A percentile compares a stretch with the other conserved stretches of the same genome.
These are phyloP conservation scores for Raphanus hybrid DNA, from an alignment of 441 rosid genomes.

Conservation along the genomic window DNA sequence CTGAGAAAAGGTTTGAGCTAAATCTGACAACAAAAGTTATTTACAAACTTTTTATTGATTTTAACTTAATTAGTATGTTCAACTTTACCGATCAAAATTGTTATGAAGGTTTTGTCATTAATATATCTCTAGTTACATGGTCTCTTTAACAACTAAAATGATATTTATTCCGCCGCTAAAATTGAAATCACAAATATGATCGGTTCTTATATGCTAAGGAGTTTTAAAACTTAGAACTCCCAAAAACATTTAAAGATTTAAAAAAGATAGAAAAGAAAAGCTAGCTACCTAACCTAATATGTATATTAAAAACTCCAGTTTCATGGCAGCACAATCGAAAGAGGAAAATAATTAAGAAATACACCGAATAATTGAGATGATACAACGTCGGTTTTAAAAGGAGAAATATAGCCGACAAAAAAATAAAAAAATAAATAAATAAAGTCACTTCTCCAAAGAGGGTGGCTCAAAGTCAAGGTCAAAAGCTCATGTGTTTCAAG, in stretches of 20 bases:
- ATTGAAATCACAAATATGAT: not conserved
- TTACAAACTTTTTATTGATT: not conserved
- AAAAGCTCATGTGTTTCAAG: constrained; percentile 34
- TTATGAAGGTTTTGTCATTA: not conserved
- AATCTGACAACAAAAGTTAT: not conserved
- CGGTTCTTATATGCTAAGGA: not conserved
- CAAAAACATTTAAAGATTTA: not conserved
- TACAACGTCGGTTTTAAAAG: constrained; percentile 29
- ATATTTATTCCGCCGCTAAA: constrained; percentile 14
- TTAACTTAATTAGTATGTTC: not conserved
- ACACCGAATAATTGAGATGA: constrained; percentile 37
- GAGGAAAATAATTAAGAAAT: constrained; percentile 19
- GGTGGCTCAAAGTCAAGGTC: constrained; percentile 45
- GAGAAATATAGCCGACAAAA: constrained; percentile 6
- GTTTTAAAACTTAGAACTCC: not conserved
- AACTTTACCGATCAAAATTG: not conserved
- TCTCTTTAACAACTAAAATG: not conserved
- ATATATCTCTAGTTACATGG: not conserved
- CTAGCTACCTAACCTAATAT: constrained; percentile 38
- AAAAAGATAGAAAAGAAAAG: constrained; percentile 3
- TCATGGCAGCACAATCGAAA: constrained; percentile 30
- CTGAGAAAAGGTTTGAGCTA: constrained; percentile 2
- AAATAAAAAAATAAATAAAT: not conserved
- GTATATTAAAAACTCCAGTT: constrained; percentile 28
- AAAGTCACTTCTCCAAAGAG: constrained; percentile 30